A percentile compares a stretch with the other conserved stretches of the same genome.
These are phyloP conservation scores for Sclerotinia spermophila DNA, from an alignment of 2,329 filamentous ascomycete genomes.

Conservation along the genomic window DNA sequence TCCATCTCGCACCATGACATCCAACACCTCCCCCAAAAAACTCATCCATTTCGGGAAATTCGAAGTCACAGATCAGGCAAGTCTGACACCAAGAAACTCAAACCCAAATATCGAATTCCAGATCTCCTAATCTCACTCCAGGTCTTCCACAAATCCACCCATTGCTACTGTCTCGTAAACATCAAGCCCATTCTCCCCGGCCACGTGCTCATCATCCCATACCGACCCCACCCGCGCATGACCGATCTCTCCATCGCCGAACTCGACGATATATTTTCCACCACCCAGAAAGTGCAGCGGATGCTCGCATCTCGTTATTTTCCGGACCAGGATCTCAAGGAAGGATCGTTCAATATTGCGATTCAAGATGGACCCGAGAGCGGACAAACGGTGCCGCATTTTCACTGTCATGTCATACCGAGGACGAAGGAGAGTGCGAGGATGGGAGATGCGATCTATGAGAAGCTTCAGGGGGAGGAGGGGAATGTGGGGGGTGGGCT, in stretches of 20 bases:
- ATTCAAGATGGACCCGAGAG: conserved; percentile 90
- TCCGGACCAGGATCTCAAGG: conserved; percentile 52
- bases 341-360: conserved; percentile 83
- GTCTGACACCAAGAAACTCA: neutral
- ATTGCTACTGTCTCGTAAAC: conserved; percentile 88
- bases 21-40: conserved; percentile 28
- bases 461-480: conserved; percentile 75
- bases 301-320: conserved; percentile 65
- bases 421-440: conserved; percentile 53
- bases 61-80: conserved; percentile 69
- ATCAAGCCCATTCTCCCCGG: conserved; percentile 91
- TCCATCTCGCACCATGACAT: conserved; percentile 6
- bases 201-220: conserved; percentile 86
- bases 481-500: conserved; percentile 75
- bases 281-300: conserved; percentile 75
- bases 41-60: conserved; percentile 70
- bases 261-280: conserved; percentile 74
- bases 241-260: conserved; percentile 35
- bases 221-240: conserved; percentile 64
- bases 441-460: conserved; percentile 71
- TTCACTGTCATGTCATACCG: conserved; percentile 91
- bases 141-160: conserved; percentile 81
- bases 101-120: neutral
- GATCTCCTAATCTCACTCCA: conserved; percentile 39
- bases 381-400: conserved; percentile 89